Conservation (phyloP, 1,284 basidiomycete genomes). For the Melampsora larici-populina region DNA sequence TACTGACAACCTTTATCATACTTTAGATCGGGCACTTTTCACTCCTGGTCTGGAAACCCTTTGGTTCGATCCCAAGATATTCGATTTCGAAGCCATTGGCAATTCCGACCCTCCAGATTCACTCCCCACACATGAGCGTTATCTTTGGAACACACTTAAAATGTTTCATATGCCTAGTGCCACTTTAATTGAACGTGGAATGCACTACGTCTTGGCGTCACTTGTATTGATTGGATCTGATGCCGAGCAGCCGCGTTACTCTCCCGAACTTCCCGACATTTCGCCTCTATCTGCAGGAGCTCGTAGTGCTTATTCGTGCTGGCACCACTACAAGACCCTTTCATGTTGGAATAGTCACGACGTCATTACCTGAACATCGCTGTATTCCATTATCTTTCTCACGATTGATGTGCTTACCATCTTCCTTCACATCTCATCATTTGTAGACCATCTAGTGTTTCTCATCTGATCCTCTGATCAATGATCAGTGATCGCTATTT, state of each 20-base stretch:
- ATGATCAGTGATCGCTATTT: too few species aligned
- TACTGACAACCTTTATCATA: background rate
- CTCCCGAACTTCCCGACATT: background rate
- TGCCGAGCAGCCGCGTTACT: background rate
- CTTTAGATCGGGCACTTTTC: background rate
- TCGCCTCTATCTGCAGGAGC: background rate
- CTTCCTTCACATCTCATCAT: too few species aligned
- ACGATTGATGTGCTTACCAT: too few species aligned
- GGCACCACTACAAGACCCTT: background rate
- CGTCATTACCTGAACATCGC: too few species aligned
- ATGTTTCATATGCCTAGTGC: background rate
- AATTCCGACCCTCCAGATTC: background rate
- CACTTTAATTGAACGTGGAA: background rate
- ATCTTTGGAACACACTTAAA: background rate
- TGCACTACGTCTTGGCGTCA: background rate
- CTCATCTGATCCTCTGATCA: too few species aligned
- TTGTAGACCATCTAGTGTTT: too few species aligned
- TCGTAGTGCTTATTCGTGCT: background rate
- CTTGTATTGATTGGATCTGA: background rate
- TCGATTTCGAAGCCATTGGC: background rate
- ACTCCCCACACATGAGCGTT: background rate
- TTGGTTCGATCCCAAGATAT: background rate
- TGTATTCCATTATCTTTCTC: too few species aligned
- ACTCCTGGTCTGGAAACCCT: background rate
- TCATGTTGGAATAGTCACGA: background rate